phyloP scores from a whole-genome alignment of 768 basidiomycete species.

The Grammothele lineata region DNA sequence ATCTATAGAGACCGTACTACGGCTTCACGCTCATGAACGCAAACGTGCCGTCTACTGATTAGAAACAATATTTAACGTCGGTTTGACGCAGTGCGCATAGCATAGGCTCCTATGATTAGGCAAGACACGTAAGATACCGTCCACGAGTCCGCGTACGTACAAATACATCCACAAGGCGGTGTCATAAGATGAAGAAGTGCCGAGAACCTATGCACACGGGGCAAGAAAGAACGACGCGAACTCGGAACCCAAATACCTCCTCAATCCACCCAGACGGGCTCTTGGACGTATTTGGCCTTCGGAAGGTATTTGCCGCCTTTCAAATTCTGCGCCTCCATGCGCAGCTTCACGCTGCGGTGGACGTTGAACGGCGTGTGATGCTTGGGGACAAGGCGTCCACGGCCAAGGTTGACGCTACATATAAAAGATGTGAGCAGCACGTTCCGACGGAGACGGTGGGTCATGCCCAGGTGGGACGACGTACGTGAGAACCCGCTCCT shows the following conservation, averaged over 20 bases:
- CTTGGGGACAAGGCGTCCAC: conserved; percentile 20
- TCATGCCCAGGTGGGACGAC: neutral
- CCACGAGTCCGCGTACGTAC: too few species aligned
- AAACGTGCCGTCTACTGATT: too few species aligned
- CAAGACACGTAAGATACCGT: too few species aligned
- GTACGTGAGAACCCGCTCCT: conserved; percentile 11
- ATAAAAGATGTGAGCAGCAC: neutral
- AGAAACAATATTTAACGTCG: too few species aligned
- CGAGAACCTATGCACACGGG: too few species aligned
- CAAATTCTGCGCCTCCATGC: conserved; percentile 22
- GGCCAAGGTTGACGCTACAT: conserved; percentile 21
- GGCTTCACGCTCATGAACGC: too few species aligned
- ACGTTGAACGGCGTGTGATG: conserved; percentile 19
- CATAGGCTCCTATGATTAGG: too few species aligned
- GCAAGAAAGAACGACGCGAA: neutral
- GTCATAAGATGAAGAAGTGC: too few species aligned
- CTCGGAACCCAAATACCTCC: too few species aligned
- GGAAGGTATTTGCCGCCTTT: conserved; percentile 28
- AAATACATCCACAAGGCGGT: too few species aligned
- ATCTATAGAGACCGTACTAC: too few species aligned
- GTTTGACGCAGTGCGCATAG: too few species aligned
- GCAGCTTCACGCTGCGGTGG: conserved; percentile 24
- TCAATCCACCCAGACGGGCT: conserved; percentile 18
- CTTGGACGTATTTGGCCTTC: conserved; percentile 20
- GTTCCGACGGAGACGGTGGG: conserved; percentile 2